Base-by-base conservation (phyloP, 306 rosid species). In the Lithocarpus polystachyus region DNA sequence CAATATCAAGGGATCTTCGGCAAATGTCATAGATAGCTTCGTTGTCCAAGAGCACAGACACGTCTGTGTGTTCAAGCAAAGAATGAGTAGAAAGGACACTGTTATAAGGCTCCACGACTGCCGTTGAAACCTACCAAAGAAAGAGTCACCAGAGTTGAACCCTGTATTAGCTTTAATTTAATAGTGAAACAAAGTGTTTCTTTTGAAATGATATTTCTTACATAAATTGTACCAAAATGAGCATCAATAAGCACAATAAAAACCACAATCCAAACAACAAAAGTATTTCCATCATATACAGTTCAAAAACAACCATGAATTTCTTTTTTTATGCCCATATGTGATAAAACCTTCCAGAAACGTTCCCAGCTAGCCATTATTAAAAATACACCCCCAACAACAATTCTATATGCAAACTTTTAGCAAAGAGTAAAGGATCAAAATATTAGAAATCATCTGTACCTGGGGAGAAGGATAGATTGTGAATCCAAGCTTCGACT, bases 381-480 rank as follows among this genome's bases (percentile, higher is more conserved):
- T 31, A 29, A 37, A 64, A 7, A n/a, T n/a, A 64, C 67, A 48
- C 17, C 53, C 12, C 17, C 12, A 29, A 60, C 31, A 60, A 23
- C 14, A 24, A 60, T 12, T 19, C 33, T 24, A 60, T 12, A 60
- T 5, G 24, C 11, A 5, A 12, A 14, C 5, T 23, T 13, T 4
- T 24, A 23, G 11, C 67, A 60, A 23, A 59, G 31, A 22, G 67
- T 60, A 24, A 24, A 23, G 43, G 68, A 19, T 3, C 17, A 28
- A 19, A 19, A 22, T 20, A 61, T 48, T 28, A 51, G 18, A 29
- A 77, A 70, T 56, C 65, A n/a, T 37, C 62, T 26, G 74, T 83
- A 93, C 98, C 99, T 95, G 99, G 11, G 99, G 99, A n/a, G 99
- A 95, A 61, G 99, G 99, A 67, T 92, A 95, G 84, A 95, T 95